Conservation (phyloP, 2,329 filamentous ascomycete genomes). For the Colletotrichum sansevieriae region DNA sequence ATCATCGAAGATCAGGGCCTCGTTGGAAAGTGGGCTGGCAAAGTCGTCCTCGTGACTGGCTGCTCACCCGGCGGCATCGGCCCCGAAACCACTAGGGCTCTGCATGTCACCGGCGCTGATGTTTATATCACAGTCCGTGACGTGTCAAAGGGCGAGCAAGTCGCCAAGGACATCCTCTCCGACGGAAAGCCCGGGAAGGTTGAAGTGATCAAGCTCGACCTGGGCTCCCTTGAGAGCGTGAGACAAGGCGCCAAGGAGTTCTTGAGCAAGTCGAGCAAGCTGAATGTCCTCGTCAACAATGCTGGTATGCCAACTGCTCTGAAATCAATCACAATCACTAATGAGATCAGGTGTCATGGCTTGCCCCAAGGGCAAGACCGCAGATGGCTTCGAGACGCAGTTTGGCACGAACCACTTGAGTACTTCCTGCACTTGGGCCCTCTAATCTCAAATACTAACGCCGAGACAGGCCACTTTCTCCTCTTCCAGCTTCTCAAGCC, state of each 20-base stretch:
- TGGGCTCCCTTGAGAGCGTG: conserved; percentile 49
- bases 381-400: conserved; percentile 53
- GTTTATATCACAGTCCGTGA: conserved; percentile 39
- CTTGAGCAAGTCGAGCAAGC: conserved; percentile 35
- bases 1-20: conserved; percentile 42
- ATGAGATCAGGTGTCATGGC: conserved; percentile 19
- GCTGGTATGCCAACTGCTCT: conserved; percentile 37
- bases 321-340: neutral
- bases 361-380: conserved; percentile 41
- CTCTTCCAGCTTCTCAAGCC: conserved; percentile 48
- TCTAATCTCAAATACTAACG: neutral
- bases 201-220: conserved; percentile 51
- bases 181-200: conserved; percentile 44
- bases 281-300: conserved; percentile 46
- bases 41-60: conserved; percentile 51
- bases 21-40: conserved; percentile 35
- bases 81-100: conserved; percentile 53
- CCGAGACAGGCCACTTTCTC: conserved; percentile 59
- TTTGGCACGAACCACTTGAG: conserved; percentile 66
- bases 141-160: conserved; percentile 30
- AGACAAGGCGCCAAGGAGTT: conserved; percentile 44
- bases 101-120: conserved; percentile 38
- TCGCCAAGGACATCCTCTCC: conserved; percentile 34
- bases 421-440: neutral
- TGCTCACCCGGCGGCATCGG: conserved; percentile 56